Conservation (phyloP, 768 basidiomycete species). For the Chiua virens region DNA sequence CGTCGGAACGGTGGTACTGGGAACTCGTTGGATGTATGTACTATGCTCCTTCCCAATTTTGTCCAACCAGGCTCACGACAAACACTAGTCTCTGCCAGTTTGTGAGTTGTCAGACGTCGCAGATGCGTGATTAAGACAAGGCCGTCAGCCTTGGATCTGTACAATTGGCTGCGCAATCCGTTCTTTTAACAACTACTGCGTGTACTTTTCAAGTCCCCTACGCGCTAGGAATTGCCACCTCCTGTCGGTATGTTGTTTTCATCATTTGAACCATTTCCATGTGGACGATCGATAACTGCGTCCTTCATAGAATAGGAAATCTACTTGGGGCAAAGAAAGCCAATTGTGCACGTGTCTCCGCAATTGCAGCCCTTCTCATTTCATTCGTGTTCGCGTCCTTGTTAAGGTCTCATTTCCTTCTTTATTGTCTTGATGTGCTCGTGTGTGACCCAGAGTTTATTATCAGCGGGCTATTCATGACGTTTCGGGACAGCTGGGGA, state of each 20-base stretch:
- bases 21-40: constrained; percentile 63
- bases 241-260: constrained; percentile 64
- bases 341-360: constrained; percentile 65
- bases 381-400: constrained; percentile 46
- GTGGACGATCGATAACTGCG: neutral
- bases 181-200: constrained; percentile 72
- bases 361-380: constrained; percentile 63
- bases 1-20: constrained; percentile 98
- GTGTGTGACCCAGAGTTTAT: neutral
- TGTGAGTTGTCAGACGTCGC: constrained; percentile 35
- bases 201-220: constrained; percentile 83
- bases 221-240: constrained; percentile 76
- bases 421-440: neutral
- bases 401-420: constrained; percentile 47
- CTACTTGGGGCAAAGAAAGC: constrained; percentile 80
- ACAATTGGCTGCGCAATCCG: constrained; percentile 83
- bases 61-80: neutral
- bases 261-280: neutral
- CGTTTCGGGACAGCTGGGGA: constrained; percentile 67
- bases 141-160: constrained; percentile 68
- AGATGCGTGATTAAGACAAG: constrained; percentile 12
- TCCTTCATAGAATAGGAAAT: constrained; percentile 69
- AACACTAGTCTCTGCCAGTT: constrained; percentile 48
- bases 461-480: constrained; percentile 46
- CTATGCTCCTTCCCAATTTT: neutral